Base-by-base conservation (phyloP, 176 grass and related monocot species). In the Chrysopogon serrulatus region DNA sequence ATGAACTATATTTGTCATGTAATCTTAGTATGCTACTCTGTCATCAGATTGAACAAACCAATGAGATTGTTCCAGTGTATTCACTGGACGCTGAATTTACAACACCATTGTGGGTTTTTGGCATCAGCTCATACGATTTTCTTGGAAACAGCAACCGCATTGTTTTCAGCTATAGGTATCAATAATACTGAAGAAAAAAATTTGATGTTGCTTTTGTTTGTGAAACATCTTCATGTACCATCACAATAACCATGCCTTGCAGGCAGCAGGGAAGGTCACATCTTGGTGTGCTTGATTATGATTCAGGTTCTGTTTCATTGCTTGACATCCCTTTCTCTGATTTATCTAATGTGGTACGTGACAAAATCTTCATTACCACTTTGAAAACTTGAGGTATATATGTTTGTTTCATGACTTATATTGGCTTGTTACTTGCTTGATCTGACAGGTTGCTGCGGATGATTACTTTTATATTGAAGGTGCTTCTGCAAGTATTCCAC, bases 161-260 rank as follows among this genome's bases (percentile, higher is more conserved):
- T 33, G 24, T 98, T 68, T 93, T 94, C 79, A 98, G 87, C 82
- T 98, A 98, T 91, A 98, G 92, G 95, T 98, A 84, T 84, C 49
- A n/a, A 82, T 35, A 56, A 48, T 83, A 72, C n/a, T 78, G 64
- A 64, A 85, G 78, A 72, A 72, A 68, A 5, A 68, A 59, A 60
- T 37, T 53, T 24, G 1, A 36, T 87, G 8, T 56, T 41, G 65
- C 47, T 83, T 85, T 4, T 70, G 56, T 71, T 60, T 1, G 56
- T 84, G 64, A 56, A 67, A 71, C 39, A 86, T 81, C 30, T 68
- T 59, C 62, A 77, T 80, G 74, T 16, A 65, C 6, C 9, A 49
- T 23, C 27, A 15, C 27, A 43, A 30, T 84, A 74, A 82, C 68
- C 68, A 62, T 90, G 19, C 67, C 59, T 73, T 65, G 33, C 88